Conservation (phyloP, 257 asterid species). For the Forsythia viridissima region DNA sequence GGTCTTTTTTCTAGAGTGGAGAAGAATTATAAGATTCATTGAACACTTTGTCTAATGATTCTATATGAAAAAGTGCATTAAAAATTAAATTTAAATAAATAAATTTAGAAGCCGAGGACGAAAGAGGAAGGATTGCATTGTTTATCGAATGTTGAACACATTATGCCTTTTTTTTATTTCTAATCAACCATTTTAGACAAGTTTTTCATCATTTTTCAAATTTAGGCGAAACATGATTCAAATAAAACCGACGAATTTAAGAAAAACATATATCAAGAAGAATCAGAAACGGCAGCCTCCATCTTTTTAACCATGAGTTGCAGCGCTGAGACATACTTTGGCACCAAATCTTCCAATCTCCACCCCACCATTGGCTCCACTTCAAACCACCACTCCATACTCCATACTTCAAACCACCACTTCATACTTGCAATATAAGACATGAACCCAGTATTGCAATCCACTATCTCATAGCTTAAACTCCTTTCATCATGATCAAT, state of each 20-base stretch:
- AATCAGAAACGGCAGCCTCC: constrained; percentile 45
- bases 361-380: constrained; percentile 70
- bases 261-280: neutral
- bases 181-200: neutral
- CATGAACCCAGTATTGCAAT: constrained; percentile 60
- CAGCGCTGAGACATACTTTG: constrained; percentile 45
- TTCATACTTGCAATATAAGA: constrained; percentile 55
- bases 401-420: constrained; percentile 60
- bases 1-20: too few relatives aligned
- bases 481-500: constrained; percentile 37
- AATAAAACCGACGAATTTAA: neutral
- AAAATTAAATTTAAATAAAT: too few relatives aligned
- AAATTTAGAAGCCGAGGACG: too few relatives aligned
- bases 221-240: neutral
- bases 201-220: neutral
- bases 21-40: too few relatives aligned
- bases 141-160: too few relatives aligned
- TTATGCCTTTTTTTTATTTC: too few relatives aligned
- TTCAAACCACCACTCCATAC: constrained; percentile 59
- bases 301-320: constrained; percentile 54
- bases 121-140: too few relatives aligned
- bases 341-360: constrained; percentile 52
- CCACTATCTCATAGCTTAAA: constrained; percentile 59
- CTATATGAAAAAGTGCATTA: too few relatives aligned
- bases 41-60: too few relatives aligned